Base-by-base conservation (phyloP, 148 eudicot species). In the Silene conica region DNA sequence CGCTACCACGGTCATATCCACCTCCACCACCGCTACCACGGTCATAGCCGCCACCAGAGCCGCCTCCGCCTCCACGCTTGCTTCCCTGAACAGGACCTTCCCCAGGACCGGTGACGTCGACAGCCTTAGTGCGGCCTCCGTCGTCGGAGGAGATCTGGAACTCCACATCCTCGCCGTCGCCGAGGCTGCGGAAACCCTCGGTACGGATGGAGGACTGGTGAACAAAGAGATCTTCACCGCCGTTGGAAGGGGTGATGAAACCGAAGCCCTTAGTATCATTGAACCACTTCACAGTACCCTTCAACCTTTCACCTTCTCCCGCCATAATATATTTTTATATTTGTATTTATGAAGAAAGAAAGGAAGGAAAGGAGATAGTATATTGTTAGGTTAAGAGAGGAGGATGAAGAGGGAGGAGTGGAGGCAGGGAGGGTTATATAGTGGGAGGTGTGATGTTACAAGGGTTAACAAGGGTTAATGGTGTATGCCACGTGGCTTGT, bases 201-300 rank as follows among this genome's bases (percentile, higher is more conserved):
- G 89, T 15, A 6, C 85, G 77, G 74, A 86, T 84, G 46, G 87
- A 84, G 63, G 83, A 79, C 70, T 86, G 89, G 77, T 86, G 89
- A 54, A 86, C 89, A 74, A 86, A 86, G 26, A 86, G 84, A 74
- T 86, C 89, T 0, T 82, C 89, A 41, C 84, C 62, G 34, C 87
- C 89, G 52, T 86, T 82, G 65, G 73, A 46, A 0, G 89, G 89
- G 28, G 89, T 80, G 63, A 86, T 86, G 82, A 86, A 86, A 0
- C 89, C 89, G 14, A 81, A 86, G 0, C 89, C 89, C 78, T 86
- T 86, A 28, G 69, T 70, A 72, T 81, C 89, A 63, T 79, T 86
- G 74, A 85, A 87, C 90, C 87, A 87, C 80, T 84, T 84, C 21
- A 87, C 90, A 19, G 48, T 26, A n/a, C 90, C 90, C 52, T 70